Percentiles rank a stretch among this genome's conserved stretches.
phyloP scores from a whole-genome alignment of 345 rosid species.

The Boechera divaricarpa region DNA sequence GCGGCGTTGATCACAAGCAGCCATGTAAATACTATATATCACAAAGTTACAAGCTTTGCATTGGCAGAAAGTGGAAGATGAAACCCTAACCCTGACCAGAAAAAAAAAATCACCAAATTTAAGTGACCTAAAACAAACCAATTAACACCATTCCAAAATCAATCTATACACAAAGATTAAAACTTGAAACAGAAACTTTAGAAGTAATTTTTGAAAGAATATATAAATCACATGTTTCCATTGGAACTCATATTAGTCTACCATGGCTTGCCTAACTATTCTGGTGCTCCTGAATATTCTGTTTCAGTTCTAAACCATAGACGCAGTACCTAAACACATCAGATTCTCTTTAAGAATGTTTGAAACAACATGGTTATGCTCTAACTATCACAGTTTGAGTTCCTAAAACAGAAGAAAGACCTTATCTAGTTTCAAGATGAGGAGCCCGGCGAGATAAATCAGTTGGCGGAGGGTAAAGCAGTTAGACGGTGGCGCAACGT shows the following conservation, averaged over 20 bases:
- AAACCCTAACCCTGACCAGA: constrained; percentile 15
- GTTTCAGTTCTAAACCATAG: too few relatives aligned
- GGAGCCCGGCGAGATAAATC: background rate
- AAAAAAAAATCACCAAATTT: background rate
- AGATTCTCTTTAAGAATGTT: too few relatives aligned
- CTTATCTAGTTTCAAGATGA: constrained; percentile 21
- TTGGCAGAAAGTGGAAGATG: constrained; percentile 10
- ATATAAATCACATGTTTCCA: too few relatives aligned
- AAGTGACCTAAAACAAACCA: background rate
- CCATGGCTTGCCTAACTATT: too few relatives aligned
- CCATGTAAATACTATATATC: constrained; percentile 31
- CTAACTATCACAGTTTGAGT: background rate
- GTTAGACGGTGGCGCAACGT: constrained; percentile 27
- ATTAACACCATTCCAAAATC: constrained; percentile 7
- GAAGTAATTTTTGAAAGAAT: too few relatives aligned
- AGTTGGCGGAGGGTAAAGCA: background rate
- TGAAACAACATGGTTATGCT: too few relatives aligned
- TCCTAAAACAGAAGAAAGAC: constrained; percentile 9
- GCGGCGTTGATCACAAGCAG: constrained; percentile 36
- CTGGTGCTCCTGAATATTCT: too few relatives aligned
- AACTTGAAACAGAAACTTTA: background rate
- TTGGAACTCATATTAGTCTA: too few relatives aligned
- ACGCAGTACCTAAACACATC: too few relatives aligned
- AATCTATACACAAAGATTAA: constrained; percentile 1
- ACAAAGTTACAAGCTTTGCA: constrained; percentile 35